phyloP scores from a whole-genome alignment of 2,329 filamentous ascomycete species.

The Botrytis porri region DNA sequence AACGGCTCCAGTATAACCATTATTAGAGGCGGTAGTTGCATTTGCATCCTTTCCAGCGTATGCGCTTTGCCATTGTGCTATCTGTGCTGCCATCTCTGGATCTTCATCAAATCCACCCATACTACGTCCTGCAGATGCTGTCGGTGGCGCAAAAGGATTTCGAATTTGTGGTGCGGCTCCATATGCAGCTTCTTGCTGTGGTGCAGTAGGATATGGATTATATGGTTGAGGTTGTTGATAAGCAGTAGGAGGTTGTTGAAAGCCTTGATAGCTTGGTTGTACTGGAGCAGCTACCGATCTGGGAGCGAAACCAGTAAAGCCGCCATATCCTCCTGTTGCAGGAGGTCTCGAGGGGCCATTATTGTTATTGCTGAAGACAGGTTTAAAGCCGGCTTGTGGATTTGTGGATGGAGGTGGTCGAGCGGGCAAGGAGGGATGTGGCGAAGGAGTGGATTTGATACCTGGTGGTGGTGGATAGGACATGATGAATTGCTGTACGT shows the following conservation, averaged over 20 bases:
- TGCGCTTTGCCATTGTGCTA: slow-evolving; percentile 92
- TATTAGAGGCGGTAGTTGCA: slow-evolving; percentile 34
- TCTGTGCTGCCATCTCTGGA: slow-evolving; percentile 83
- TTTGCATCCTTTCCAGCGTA: slow-evolving; percentile 65
- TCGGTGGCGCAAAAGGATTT: slow-evolving; percentile 75
- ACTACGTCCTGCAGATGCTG: slow-evolving; percentile 42
- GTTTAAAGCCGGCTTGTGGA: slow-evolving; percentile 30
- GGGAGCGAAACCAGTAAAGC: slow-evolving; percentile 57
- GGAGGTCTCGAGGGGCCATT: slow-evolving; percentile 29
- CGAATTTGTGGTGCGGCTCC: slow-evolving; percentile 64
- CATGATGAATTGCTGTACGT: slow-evolving; percentile 62
- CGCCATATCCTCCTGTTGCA: slow-evolving; percentile 30
- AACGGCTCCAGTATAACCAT: slow-evolving; percentile 36
- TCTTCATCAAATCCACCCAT: slow-evolving; percentile 52
- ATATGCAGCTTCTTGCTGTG: slow-evolving; percentile 41
- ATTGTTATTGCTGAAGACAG: slow-evolving; percentile 24
- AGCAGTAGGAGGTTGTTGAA: slow-evolving; percentile 34
- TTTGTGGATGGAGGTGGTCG: slow-evolving; percentile 62
- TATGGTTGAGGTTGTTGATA: slow-evolving; percentile 29
- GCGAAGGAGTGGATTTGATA: slow-evolving; percentile 47
- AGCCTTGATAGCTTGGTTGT: slow-evolving; percentile 28
- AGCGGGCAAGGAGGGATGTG: slow-evolving; percentile 68
- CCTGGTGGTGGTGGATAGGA: slow-evolving; percentile 85
- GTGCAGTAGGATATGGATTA: slow-evolving; percentile 28
- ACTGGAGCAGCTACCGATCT: slow-evolving; percentile 51